Evolutionary conservation across 2,329 filamentous ascomycete genomes (phyloP).

Genomic region (Aspergillus sp.): DNA sequence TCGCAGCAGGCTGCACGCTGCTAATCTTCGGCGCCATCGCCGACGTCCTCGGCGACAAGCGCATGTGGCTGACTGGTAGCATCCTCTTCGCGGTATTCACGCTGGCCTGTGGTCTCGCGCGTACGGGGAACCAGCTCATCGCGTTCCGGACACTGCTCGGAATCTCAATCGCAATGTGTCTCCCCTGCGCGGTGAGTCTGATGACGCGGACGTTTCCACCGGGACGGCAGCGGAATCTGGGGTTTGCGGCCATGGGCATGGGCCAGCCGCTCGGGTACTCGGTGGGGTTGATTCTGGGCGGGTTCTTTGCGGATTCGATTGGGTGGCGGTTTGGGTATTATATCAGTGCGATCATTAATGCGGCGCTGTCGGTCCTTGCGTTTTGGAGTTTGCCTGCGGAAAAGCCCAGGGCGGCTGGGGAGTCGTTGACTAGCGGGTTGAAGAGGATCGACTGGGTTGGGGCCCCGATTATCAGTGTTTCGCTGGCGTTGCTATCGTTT

Average conservation of each 20-base stretch:
- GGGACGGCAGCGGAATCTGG: constrained; percentile 56
- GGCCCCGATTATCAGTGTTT: constrained; percentile 50
- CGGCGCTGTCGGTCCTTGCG: constrained; percentile 44
- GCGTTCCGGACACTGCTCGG: constrained; percentile 53
- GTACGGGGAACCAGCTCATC: constrained; percentile 50
- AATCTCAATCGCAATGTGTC: constrained; percentile 52
- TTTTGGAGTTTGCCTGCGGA: constrained; percentile 46
- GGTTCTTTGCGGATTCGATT: constrained; percentile 52
- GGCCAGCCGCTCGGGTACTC: constrained; percentile 58
- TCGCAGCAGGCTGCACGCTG: constrained; percentile 43
- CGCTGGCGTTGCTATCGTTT: constrained; percentile 56
- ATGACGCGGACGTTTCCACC: constrained; percentile 53
- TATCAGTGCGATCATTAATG: constrained; percentile 50
- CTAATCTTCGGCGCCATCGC: constrained; percentile 56
- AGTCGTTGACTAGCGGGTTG: constrained; percentile 13
- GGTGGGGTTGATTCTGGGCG: constrained; percentile 51
- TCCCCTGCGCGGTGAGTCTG: constrained; percentile 56
- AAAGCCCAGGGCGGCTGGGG: background rate
- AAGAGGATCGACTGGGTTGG: constrained; percentile 59
- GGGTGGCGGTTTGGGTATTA: constrained; percentile 60
- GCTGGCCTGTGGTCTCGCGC: constrained; percentile 46
- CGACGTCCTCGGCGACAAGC: constrained; percentile 53
- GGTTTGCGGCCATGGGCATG: constrained; percentile 56
- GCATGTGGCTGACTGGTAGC: constrained; percentile 53
- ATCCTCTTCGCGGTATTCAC: constrained; percentile 26